Evolutionary conservation across 495 filamentous ascomycete species (phyloP).

Genomic region (Eremomyces bilateralis): DNA sequence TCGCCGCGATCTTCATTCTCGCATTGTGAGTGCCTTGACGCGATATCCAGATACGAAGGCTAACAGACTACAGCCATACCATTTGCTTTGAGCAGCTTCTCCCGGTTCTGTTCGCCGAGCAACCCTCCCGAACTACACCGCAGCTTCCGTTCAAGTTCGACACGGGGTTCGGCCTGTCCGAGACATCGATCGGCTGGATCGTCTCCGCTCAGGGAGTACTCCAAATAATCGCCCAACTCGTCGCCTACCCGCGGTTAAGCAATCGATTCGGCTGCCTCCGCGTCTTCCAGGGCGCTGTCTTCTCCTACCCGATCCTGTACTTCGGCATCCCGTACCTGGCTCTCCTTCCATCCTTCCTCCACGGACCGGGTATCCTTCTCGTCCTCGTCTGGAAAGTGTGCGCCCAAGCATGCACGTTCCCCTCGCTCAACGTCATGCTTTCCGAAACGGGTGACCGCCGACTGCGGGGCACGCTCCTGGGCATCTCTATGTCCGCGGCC

Average conservation of each 20-base stretch:
- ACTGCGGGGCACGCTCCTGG: conserved; percentile 77
- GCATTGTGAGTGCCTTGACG: conserved; percentile 66
- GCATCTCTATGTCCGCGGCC: conserved; percentile 74
- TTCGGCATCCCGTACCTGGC: conserved; percentile 73
- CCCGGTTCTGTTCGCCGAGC: conserved; percentile 75
- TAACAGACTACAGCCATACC: conserved; percentile 35
- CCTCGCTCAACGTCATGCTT: conserved; percentile 63
- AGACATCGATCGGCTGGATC: conserved; percentile 67
- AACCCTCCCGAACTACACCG: conserved; percentile 28
- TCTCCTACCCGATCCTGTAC: conserved; percentile 78
- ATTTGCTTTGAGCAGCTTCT: conserved; percentile 90
- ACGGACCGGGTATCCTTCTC: conserved; percentile 49
- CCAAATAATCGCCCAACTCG: conserved; percentile 62
- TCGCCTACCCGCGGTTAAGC: conserved; percentile 59
- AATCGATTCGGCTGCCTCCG: conserved; percentile 48
- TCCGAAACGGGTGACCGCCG: conserved; percentile 62
- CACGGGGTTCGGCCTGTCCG: conserved; percentile 63
- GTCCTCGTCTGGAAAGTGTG: conserved; percentile 78
- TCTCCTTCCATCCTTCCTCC: conserved; percentile 47
- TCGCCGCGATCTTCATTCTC: conserved; percentile 75
- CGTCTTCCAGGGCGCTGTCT: conserved; percentile 57
- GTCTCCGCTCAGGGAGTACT: conserved; percentile 78
- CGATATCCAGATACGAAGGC: no score
- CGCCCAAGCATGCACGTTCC: conserved; percentile 66
- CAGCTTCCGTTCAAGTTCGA: conserved; percentile 70